These are phyloP conservation scores for Exophiala oligosperma DNA, from an alignment of 2,329 filamentous ascomycete genomes.

Conservation along the genomic window DNA sequence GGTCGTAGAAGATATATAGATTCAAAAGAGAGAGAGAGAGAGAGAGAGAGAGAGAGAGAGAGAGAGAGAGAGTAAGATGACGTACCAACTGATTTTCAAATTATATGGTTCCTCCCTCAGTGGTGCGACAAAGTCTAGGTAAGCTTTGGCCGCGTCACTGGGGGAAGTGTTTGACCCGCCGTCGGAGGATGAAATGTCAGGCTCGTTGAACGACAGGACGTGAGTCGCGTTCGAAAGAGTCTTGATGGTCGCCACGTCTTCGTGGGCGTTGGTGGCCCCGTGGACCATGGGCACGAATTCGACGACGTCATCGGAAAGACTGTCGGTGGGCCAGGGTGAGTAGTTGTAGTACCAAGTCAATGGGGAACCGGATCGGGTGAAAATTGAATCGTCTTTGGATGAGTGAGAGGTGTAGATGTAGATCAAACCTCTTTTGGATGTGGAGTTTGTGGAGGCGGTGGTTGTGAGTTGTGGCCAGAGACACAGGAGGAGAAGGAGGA, in stretches of 20 bases:
- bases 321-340: conserved; percentile 53
- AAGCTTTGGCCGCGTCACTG: conserved; percentile 62
- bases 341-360: conserved; percentile 91
- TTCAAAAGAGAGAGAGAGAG: too few species aligned
- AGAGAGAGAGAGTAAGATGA: background rate
- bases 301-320: conserved; percentile 52
- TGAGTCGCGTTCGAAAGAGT: conserved; percentile 51
- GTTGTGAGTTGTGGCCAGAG: background rate
- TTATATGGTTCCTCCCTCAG: conserved; percentile 58
- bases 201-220: conserved; percentile 78
- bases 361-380: conserved; percentile 57
- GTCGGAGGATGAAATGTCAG: conserved; percentile 57
- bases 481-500: background rate
- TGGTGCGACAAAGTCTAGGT: conserved; percentile 71
- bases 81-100: conserved; percentile 31
- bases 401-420: conserved; percentile 61
- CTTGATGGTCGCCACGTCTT: conserved; percentile 10
- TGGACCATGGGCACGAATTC: conserved; percentile 82
- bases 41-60: too few species aligned
- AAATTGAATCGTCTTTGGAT: conserved; percentile 63
- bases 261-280: conserved; percentile 51
- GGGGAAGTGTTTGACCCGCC: conserved; percentile 67
- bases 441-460: conserved; percentile 5
- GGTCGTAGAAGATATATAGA: too few species aligned
- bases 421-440: conserved; percentile 69